Percentiles rank a stretch among this genome's conserved stretches.
phyloP scores from a whole-genome alignment of 2,329 filamentous ascomycete species.

The Monosporascus sp. region DNA sequence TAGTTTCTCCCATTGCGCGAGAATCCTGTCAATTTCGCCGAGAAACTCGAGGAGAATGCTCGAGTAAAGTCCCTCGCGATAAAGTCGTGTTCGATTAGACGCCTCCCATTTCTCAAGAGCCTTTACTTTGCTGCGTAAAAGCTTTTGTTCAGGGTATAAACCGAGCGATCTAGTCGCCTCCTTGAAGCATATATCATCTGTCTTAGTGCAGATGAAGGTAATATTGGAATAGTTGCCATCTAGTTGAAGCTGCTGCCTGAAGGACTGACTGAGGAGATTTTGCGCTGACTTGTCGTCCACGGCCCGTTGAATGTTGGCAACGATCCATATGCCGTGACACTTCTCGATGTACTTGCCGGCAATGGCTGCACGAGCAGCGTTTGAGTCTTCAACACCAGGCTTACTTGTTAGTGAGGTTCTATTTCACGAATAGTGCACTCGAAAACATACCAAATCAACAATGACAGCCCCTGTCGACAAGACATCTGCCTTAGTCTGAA shows the following conservation, averaged over 20 bases:
- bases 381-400: constrained; percentile 55
- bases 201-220: constrained; percentile 40
- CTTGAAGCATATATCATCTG: constrained; percentile 50
- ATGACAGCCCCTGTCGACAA: constrained; percentile 49
- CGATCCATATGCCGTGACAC: constrained; percentile 54
- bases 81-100: constrained; percentile 36
- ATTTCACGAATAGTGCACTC: neutral
- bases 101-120: constrained; percentile 48
- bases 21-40: constrained; percentile 20
- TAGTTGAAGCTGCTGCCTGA: constrained; percentile 52
- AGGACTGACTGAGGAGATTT: constrained; percentile 46
- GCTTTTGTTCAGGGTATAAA: constrained; percentile 24
- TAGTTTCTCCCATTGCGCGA: constrained; percentile 9
- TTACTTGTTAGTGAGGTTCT: constrained; percentile 12
- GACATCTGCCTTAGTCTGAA: constrained; percentile 44
- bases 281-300: constrained; percentile 56
- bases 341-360: constrained; percentile 55
- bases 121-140: constrained; percentile 46
- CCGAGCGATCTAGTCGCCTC: constrained; percentile 40
- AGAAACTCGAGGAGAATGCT: constrained; percentile 36
- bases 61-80: constrained; percentile 26
- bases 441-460: constrained; percentile 44
- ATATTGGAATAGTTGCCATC: constrained; percentile 47
- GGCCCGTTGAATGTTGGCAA: constrained; percentile 53
- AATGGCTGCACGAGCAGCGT: constrained; percentile 53